A percentile compares a stretch with the other conserved stretches of the same genome.
Conservation (phyloP, 345 rosid genomes). For the Firmiana major region DNA sequence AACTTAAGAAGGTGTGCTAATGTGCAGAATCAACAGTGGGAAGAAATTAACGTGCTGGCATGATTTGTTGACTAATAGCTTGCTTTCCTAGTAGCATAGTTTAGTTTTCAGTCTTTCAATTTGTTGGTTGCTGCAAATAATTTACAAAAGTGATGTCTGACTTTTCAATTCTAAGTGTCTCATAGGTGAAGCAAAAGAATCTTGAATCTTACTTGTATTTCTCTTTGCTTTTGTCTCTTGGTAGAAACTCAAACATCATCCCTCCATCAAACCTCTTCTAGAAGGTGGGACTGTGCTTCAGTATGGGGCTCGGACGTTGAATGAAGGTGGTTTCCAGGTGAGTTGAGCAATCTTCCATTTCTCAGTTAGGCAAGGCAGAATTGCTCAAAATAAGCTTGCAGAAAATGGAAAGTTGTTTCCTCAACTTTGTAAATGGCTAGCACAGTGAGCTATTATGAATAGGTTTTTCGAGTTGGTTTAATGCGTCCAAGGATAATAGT, state of each 20-base stretch:
- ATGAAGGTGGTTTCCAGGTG: slow-evolving; percentile 99
- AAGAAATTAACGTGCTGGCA: not conserved
- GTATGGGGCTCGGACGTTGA: slow-evolving; percentile 93
- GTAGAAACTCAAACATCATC: slow-evolving; percentile 92
- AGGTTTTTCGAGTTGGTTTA: slow-evolving; percentile 3
- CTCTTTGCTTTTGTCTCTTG: slow-evolving; percentile 13
- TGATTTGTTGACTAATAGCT: not conserved
- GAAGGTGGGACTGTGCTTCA: slow-evolving; percentile 92
- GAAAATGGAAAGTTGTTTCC: not conserved
- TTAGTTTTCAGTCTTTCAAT: not conserved
- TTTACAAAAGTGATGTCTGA: not conserved
- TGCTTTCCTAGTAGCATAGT: not conserved
- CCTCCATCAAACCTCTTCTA: slow-evolving; percentile 68
- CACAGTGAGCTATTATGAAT: not conserved
- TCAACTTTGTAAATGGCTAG: not conserved
- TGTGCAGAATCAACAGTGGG: not conserved
- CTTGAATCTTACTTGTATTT: slow-evolving; percentile 6
- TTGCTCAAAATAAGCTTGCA: not conserved
- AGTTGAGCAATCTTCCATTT: slow-evolving; percentile 17
- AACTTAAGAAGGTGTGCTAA: not conserved
- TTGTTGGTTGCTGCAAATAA: slow-evolving; percentile 6
- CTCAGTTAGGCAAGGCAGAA: not conserved
- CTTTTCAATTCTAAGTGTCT: not conserved
- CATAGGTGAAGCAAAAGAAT: not conserved
- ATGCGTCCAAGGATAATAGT: not conserved